A percentile compares a stretch with the other conserved stretches of the same genome.
These are phyloP conservation scores for Metarhizium humberi DNA, from an alignment of 2,329 filamentous ascomycete species.

Conservation along the genomic window DNA sequence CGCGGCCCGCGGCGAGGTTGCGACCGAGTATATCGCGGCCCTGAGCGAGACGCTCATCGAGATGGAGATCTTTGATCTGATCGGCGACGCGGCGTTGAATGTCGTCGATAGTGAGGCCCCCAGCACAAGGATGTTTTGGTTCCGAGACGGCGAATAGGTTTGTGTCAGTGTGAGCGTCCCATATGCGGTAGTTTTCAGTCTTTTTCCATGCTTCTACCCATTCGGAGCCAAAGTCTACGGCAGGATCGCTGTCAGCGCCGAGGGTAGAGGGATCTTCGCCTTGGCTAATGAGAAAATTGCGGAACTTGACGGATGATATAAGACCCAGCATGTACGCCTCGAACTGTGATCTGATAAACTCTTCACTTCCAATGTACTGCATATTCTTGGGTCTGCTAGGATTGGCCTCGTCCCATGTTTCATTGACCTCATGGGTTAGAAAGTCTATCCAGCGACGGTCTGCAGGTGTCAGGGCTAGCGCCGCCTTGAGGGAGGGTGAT, in stretches of 20 bases:
- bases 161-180: constrained; percentile 69
- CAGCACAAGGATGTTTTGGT: constrained; percentile 86
- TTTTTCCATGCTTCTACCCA: constrained; percentile 82
- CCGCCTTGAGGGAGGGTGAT: constrained; percentile 65
- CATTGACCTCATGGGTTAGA: constrained; percentile 83
- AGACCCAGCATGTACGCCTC: constrained; percentile 92
- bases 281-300: constrained; percentile 58
- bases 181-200: constrained; percentile 88
- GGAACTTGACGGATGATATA: constrained; percentile 83
- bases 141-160: constrained; percentile 93
- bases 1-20: constrained; percentile 77
- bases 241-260: constrained; percentile 73
- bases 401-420: constrained; percentile 93
- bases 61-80: constrained; percentile 86
- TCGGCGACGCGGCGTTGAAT: constrained; percentile 82
- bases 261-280: constrained; percentile 60
- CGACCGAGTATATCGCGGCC: constrained; percentile 80
- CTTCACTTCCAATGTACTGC: constrained; percentile 90
- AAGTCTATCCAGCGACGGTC: constrained; percentile 96
- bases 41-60: constrained; percentile 81
- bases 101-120: constrained; percentile 87
- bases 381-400: constrained; percentile 86
- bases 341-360: constrained; percentile 94
- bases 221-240: constrained; percentile 70
- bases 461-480: constrained; percentile 70